A percentile compares a stretch with the other conserved stretches of the same genome.
phyloP scores from a whole-genome alignment of 2,329 filamentous ascomycete species.

The Cladosporium halotolerans region DNA sequence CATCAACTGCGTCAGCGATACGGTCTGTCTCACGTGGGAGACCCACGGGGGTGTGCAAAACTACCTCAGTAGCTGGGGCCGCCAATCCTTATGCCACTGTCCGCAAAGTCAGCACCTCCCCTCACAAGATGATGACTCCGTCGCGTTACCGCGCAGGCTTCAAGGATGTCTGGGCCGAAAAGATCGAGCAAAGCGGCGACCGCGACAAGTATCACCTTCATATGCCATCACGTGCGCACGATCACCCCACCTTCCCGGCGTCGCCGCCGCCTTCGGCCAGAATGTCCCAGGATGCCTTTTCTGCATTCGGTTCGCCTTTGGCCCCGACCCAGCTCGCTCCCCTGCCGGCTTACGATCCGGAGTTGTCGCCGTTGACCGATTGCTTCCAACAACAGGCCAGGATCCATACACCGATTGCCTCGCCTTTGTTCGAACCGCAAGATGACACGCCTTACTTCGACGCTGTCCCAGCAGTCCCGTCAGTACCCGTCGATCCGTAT shows the following conservation, averaged over 20 bases:
- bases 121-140: constrained; percentile 50
- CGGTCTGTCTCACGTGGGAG: constrained; percentile 29
- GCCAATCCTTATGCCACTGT: constrained; percentile 20
- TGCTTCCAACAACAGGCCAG: constrained; percentile 25
- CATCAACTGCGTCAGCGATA: constrained; percentile 20
- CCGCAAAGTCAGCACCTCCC: constrained; percentile 27
- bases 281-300: constrained; percentile 31
- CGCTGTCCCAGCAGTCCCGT: constrained; percentile 12
- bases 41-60: constrained; percentile 26
- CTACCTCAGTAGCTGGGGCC: constrained; percentile 18
- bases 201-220: constrained; percentile 46
- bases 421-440: constrained; percentile 18
- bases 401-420: constrained; percentile 26
- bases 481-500: constrained; percentile 18
- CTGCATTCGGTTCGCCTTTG: constrained; percentile 26
- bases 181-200: constrained; percentile 34
- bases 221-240: constrained; percentile 33
- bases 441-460: constrained; percentile 9
- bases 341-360: constrained; percentile 20
- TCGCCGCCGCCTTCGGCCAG: constrained; percentile 43
- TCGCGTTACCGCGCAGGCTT: constrained; percentile 40
- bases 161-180: constrained; percentile 48
- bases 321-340: constrained; percentile 10
- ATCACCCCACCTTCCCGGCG: constrained; percentile 27
- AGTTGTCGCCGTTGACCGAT: constrained; percentile 26